Evolutionary conservation across 1,284 basidiomycete species (phyloP).

Genomic region (Athelia psychrophila): DNA sequence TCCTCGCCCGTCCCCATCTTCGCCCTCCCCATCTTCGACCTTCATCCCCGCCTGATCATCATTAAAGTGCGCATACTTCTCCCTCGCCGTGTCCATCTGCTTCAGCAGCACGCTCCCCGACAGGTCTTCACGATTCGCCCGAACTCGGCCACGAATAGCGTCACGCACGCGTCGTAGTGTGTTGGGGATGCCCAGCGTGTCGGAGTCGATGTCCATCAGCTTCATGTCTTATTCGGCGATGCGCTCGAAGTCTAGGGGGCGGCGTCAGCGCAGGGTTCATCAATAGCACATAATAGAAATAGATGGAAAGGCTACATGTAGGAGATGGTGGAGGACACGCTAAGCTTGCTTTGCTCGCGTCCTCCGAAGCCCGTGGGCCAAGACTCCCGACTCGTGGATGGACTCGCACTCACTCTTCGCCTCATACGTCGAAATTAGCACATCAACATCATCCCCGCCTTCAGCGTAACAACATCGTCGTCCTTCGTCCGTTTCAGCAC

Average conservation of each 20-base stretch:
- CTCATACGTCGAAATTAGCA: conserved; percentile 89
- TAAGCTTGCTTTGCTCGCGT: too few relatives aligned
- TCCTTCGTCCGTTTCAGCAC: conserved; percentile 98
- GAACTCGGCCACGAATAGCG: conserved; percentile 88
- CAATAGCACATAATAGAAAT: not conserved
- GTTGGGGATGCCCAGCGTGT: conserved; percentile 96
- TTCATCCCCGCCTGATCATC: conserved; percentile 46
- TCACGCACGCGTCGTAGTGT: conserved; percentile 95
- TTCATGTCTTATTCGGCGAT: conserved; percentile 99
- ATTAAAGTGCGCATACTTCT: conserved; percentile 43
- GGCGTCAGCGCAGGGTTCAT: too few relatives aligned
- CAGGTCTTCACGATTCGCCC: conserved; percentile 88
- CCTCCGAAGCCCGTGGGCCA: too few relatives aligned
- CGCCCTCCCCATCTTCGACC: conserved; percentile 37
- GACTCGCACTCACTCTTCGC: conserved; percentile 79
- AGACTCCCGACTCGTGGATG: too few relatives aligned
- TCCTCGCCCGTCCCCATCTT: too few relatives aligned
- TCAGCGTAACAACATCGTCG: conserved; percentile 91
- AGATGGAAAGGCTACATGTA: not conserved
- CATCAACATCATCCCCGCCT: conserved; percentile 93
- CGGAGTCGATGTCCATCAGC: conserved; percentile 98
- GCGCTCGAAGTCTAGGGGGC: conserved; percentile 87
- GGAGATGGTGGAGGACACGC: not conserved
- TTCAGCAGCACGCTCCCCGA: conserved; percentile 89
- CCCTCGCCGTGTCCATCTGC: conserved; percentile 49